Base-by-base conservation (phyloP, 257 asterid genomes). In the Plantago major region DNA sequence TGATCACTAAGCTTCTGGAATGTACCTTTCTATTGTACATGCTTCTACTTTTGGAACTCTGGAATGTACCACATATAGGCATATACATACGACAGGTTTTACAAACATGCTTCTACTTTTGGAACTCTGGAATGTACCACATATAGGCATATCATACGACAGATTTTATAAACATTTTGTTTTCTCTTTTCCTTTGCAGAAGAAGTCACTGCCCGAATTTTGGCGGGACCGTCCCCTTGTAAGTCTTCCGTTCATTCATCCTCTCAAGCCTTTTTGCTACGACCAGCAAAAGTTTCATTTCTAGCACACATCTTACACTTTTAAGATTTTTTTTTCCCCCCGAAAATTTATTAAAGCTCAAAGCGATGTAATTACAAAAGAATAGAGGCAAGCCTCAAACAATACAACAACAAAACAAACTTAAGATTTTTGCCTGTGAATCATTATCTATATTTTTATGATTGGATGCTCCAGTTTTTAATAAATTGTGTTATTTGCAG, bases 141-240 rank as follows among this genome's bases (percentile, higher is more conserved):
- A 60, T 43, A n/a, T n/a, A n/a, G n/a, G n/a, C n/a, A n/a, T n/a
- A n/a, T n/a, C n/a, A n/a, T n/a, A n/a, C n/a, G 22, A 14, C 45
- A 48, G 37, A 17, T 44, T 33, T 48, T 46, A 30, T 53, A 59
- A 5, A 11, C 47, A 19, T 52, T 26, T 44, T 56, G 47, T 68
- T 52, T 52, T 33, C 63, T 48, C 58, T 43, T 54, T 58, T 40
- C 4, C 6, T 60, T 40, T 67, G 77, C 97, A 93, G 99, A 89
- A 67, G 71, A 89, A 70, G 79, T 81, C 97, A 49, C 78, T 93
- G 62, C 99, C 99, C 28, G 99, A 93, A 80, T 93, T 87, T 78
- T 93, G 99, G 99, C 86, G 99, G 59, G 89, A 84, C 61, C 90
- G 66, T 33, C 80, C 85, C 62, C 44, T 85, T 73, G 99, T 92